Evolutionary conservation across 306 rosid genomes (phyloP).

Genomic region (Geum urbanum): DNA sequence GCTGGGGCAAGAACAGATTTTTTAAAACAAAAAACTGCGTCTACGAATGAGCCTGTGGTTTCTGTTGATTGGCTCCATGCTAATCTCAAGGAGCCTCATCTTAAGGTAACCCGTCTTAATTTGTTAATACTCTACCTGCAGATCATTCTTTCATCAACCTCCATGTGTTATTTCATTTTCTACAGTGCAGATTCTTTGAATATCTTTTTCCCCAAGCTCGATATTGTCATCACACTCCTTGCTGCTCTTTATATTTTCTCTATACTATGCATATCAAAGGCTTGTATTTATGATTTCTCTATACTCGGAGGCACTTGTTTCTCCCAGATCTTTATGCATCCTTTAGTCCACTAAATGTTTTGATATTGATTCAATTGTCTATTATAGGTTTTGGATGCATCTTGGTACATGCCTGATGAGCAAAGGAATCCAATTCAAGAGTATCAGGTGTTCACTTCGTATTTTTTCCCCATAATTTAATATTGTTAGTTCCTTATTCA

Average conservation of each 20-base stretch:
- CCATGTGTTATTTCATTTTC: background rate
- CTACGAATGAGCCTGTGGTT: slow-evolving; percentile 76
- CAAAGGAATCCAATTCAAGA: slow-evolving; percentile 95
- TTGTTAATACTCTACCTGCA: background rate
- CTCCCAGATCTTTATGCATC: background rate
- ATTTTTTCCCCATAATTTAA: background rate
- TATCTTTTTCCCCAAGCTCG: background rate
- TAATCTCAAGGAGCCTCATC: slow-evolving; percentile 67
- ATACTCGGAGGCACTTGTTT: background rate
- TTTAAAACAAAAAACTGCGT: slow-evolving; percentile 47
- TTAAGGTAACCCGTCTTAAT: slow-evolving; percentile 53
- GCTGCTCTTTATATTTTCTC: background rate
- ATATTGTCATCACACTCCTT: background rate
- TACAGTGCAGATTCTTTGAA: background rate
- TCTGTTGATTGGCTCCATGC: slow-evolving; percentile 87
- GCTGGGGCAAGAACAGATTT: slow-evolving; percentile 46
- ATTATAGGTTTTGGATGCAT: slow-evolving; percentile 85
- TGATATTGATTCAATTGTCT: slow-evolving; percentile 14
- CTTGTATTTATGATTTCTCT: background rate
- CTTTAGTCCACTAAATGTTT: background rate
- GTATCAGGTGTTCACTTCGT: slow-evolving; percentile 58
- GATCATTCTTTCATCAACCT: background rate
- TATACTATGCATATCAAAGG: background rate
- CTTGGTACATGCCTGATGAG: slow-evolving; percentile 99
- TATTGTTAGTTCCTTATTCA: background rate